Conservation (phyloP, 1,284 basidiomycete genomes). For the Naganishia albida region DNA sequence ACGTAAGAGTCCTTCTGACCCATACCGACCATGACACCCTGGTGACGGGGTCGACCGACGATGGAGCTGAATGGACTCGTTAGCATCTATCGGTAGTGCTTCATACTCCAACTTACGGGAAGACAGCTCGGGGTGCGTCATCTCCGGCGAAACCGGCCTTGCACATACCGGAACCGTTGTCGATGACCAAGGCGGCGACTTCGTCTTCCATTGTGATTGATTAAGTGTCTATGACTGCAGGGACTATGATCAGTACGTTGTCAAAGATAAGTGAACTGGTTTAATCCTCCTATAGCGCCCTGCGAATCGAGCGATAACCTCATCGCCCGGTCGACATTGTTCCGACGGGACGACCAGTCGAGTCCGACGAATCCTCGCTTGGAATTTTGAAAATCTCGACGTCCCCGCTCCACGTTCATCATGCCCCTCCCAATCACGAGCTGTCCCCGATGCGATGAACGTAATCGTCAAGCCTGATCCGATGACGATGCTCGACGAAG, state of each 20-base stretch:
- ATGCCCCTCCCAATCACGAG: too few relatives aligned
- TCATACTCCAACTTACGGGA: constrained; percentile 58
- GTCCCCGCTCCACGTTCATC: too few relatives aligned
- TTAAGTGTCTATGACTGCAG: constrained; percentile 35
- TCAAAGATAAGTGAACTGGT: constrained; percentile 4
- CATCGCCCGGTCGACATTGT: too few relatives aligned
- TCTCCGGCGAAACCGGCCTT: constrained; percentile 84
- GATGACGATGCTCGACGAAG: too few relatives aligned
- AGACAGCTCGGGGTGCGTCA: constrained; percentile 74
- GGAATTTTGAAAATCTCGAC: too few relatives aligned
- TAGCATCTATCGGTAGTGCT: constrained; percentile 26
- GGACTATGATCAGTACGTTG: neutral
- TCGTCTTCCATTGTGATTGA: constrained; percentile 36
- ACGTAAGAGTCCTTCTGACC: constrained; percentile 85
- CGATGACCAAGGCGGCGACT: constrained; percentile 62
- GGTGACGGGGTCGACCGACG: constrained; percentile 87
- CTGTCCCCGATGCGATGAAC: too few relatives aligned
- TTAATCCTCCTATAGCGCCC: neutral
- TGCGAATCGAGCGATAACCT: neutral
- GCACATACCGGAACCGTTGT: constrained; percentile 88
- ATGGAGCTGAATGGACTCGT: constrained; percentile 67
- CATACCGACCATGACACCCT: constrained; percentile 90
- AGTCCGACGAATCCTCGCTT: too few relatives aligned
- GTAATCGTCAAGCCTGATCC: too few relatives aligned
- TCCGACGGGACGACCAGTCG: too few relatives aligned